Base-by-base conservation (phyloP, 2,329 filamentous ascomycete species). In the Exophiala phaeomuriformis region DNA sequence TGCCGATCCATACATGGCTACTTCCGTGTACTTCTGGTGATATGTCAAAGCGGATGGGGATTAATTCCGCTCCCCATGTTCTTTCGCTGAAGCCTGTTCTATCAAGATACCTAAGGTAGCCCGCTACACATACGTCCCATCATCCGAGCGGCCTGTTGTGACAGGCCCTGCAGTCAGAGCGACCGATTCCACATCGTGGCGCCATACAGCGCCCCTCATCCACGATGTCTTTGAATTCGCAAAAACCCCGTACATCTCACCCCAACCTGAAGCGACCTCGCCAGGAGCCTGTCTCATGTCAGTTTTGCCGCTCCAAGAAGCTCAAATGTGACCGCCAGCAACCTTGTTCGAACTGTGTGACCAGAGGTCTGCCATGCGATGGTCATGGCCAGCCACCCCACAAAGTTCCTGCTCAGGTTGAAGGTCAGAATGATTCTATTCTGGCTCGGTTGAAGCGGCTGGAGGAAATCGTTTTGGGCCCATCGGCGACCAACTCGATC, bases 251-350 rank as follows among this genome's bases (percentile, higher is more conserved):
- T 9, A 35, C 41, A 3, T 33, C 36, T 37, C 33, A 32, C 29
- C 29, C 56, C 36, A 58, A 58, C 41, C 52, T 56, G 47, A 58
- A 58, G 45, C 48, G 60, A 49, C 55, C 58, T 30, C 53, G 68
- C 40, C 69, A 71, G 54, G 67, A 70, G 10, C 70, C 70, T 0
- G 68, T 72, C 1, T 72, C 70, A 0, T 72, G 70, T 46, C 65
- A 67, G 8, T 69, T 65, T 5, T 72, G 70, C 49, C 64, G 69
- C 2, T 61, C 63, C 56, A 69, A 69, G 58, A 71, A 79, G 70
- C 74, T 80, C 36, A 80, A 77, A 67, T 80, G 77, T 63, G 74
- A 79, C 61, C 73, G 77, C 2, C 71, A 71, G 43, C 65, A 71
- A 9, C 77, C 77, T 8, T 80, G 77, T 60, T 72, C 71, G 32